phyloP scores from a whole-genome alignment of 202 grass and related monocot genomes.

The Dendrocalamus latiflorus region DNA sequence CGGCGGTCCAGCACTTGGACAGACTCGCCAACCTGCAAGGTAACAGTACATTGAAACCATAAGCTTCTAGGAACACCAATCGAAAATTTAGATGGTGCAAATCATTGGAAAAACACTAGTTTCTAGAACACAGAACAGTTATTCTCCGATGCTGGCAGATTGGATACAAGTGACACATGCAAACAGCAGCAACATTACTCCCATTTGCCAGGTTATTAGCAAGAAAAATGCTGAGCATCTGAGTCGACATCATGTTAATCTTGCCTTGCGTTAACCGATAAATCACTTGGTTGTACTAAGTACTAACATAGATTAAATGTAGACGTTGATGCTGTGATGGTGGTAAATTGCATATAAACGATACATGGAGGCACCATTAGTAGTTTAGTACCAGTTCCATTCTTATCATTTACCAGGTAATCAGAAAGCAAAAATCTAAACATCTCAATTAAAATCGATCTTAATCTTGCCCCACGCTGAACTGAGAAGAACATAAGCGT shows the following conservation, averaged over 20 bases:
- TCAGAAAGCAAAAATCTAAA: not conserved
- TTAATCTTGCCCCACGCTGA: not conserved
- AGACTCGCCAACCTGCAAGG: slow-evolving; percentile 49
- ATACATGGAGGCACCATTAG: not conserved
- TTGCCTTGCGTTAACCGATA: not conserved
- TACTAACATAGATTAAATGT: not conserved
- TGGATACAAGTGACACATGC: not conserved
- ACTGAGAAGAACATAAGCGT: not conserved
- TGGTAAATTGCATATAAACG: not conserved
- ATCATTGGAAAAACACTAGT: not conserved
- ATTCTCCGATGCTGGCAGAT: not conserved
- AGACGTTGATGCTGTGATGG: not conserved
- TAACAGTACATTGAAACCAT: not conserved
- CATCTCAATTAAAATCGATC: not conserved
- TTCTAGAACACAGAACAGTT: not conserved
- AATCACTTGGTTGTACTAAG: not conserved
- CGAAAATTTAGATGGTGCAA: too few species aligned
- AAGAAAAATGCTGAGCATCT: not conserved
- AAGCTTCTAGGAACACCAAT: not conserved
- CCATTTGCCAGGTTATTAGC: not conserved
- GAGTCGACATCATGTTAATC: not conserved
- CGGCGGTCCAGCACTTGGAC: slow-evolving; percentile 66
- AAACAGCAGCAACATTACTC: too few species aligned
- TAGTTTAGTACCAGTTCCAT: not conserved
- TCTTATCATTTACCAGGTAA: not conserved